Evolutionary conservation across 2,329 filamentous ascomycete species (phyloP).

Genomic region (Phyllosticta capitalensis): DNA sequence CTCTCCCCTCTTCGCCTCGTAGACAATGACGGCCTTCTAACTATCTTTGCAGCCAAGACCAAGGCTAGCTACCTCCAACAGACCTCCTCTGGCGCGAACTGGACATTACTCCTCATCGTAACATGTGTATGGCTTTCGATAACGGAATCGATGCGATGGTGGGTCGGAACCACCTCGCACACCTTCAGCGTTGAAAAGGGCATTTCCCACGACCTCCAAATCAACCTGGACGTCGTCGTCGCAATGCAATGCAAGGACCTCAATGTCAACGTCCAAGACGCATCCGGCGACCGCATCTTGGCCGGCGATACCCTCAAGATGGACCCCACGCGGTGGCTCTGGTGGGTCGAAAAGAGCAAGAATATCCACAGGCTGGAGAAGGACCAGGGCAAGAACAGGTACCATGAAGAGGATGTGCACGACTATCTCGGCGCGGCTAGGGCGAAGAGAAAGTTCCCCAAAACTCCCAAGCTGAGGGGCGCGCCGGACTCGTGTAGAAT

Average conservation of each 20-base stretch:
- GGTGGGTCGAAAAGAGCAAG: slow-evolving; percentile 66
- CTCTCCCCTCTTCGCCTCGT: slow-evolving; percentile 38
- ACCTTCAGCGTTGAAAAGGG: slow-evolving; percentile 92
- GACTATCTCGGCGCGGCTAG: slow-evolving; percentile 73
- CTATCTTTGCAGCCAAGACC: slow-evolving; percentile 62
- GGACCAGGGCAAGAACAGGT: slow-evolving; percentile 32
- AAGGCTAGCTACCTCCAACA: slow-evolving; percentile 85
- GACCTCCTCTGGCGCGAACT: slow-evolving; percentile 81
- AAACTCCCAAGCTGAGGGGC: slow-evolving; percentile 59
- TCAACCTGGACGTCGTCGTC: slow-evolving; percentile 92
- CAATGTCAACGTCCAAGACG: slow-evolving; percentile 97
- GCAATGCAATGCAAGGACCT: slow-evolving; percentile 79
- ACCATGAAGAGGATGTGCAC: slow-evolving; percentile 74
- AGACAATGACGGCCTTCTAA: background rate
- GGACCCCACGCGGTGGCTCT: slow-evolving; percentile 69
- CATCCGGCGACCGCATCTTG: slow-evolving; percentile 81
- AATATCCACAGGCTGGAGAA: slow-evolving; percentile 42
- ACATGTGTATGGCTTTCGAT: slow-evolving; percentile 67
- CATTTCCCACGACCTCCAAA: slow-evolving; percentile 75
- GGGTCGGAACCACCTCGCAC: slow-evolving; percentile 72
- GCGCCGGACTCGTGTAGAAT: slow-evolving; percentile 71
- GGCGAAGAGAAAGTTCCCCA: slow-evolving; percentile 52
- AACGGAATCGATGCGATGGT: slow-evolving; percentile 74
- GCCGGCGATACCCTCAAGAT: slow-evolving; percentile 64
- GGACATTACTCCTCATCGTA: slow-evolving; percentile 73